phyloP scores from a whole-genome alignment of 2,329 filamentous ascomycete genomes.

The Paraphaeosphaeria minitans region DNA sequence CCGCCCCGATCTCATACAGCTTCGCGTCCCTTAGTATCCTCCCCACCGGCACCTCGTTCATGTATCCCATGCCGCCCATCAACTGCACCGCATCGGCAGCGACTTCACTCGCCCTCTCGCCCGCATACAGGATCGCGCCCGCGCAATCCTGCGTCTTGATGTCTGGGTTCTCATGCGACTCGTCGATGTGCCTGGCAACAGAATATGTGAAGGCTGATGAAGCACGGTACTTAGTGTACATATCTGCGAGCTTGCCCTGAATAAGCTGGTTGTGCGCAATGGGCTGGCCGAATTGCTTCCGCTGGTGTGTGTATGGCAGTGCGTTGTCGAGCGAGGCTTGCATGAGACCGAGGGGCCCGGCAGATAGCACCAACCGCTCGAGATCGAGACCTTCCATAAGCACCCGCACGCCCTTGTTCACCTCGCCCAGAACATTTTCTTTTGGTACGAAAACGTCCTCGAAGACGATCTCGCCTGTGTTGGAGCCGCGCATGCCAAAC shows the following conservation, averaged over 20 bases:
- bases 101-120: conserved; percentile 86
- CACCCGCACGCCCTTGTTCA: conserved; percentile 85
- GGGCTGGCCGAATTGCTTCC: conserved; percentile 85
- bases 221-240: conserved; percentile 93
- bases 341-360: conserved; percentile 93
- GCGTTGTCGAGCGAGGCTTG: conserved; percentile 84
- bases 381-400: conserved; percentile 97
- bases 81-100: conserved; percentile 88
- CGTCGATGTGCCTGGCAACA: conserved; percentile 78
- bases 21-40: conserved; percentile 78
- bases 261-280: conserved; percentile 93
- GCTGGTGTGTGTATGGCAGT: conserved; percentile 85
- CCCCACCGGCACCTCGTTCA: conserved; percentile 92
- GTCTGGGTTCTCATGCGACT: conserved; percentile 52
- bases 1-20: conserved; percentile 95
- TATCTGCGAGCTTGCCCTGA: conserved; percentile 91
- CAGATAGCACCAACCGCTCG: conserved; percentile 87
- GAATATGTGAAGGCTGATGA: conserved; percentile 85
- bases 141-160: conserved; percentile 92
- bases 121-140: conserved; percentile 89
- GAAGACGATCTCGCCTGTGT: conserved; percentile 92
- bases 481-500: conserved; percentile 95
- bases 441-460: conserved; percentile 87
- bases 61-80: conserved; percentile 92
- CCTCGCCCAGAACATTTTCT: conserved; percentile 77